Percentiles rank a stretch among this genome's conserved stretches.
These are phyloP conservation scores for Deuterostichococcus epilithicus DNA, from an alignment of 139 green algal genomes.

Conservation along the genomic window DNA sequence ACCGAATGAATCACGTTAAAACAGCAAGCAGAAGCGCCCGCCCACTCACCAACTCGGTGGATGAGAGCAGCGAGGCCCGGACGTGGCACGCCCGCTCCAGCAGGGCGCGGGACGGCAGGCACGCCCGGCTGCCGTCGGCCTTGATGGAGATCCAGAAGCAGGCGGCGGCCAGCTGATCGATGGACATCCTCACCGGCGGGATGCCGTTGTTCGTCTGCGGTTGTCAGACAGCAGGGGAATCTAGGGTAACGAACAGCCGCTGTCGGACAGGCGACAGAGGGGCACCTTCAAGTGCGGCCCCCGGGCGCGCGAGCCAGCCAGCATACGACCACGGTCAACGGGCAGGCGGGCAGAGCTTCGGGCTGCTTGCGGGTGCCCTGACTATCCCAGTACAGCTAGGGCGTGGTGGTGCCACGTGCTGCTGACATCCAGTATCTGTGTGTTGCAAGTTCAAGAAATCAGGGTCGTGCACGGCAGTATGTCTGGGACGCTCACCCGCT, in stretches of 20 bases:
- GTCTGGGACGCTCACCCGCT: neutral
- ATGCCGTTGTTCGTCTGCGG: neutral
- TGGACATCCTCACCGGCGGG: neutral
- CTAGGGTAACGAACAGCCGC: too few relatives aligned
- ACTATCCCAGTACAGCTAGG: too few relatives aligned
- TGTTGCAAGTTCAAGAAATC: too few relatives aligned
- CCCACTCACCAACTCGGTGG: neutral
- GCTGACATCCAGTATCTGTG: neutral
- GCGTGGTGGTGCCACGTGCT: neutral
- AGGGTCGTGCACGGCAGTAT: too few relatives aligned
- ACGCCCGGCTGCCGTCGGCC: neutral
- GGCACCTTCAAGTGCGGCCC: neutral
- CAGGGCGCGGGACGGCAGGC: neutral
- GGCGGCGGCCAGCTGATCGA: neutral
- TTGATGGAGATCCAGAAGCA: slow-evolving; percentile 6
- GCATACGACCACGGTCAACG: too few relatives aligned
- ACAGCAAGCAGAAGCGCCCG: neutral
- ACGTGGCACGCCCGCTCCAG: neutral
- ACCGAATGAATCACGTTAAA: too few relatives aligned
- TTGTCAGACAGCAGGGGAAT: neutral
- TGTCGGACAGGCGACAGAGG: too few relatives aligned
- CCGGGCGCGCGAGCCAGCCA: too few relatives aligned
- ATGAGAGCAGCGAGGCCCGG: neutral
- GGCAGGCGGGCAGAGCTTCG: too few relatives aligned
- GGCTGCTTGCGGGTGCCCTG: too few relatives aligned